Evolutionary conservation across 2,329 filamentous ascomycete species (phyloP), one percentile per base, ranked within the genome.

Genomic region (Elsinoe necatrix): DNA sequence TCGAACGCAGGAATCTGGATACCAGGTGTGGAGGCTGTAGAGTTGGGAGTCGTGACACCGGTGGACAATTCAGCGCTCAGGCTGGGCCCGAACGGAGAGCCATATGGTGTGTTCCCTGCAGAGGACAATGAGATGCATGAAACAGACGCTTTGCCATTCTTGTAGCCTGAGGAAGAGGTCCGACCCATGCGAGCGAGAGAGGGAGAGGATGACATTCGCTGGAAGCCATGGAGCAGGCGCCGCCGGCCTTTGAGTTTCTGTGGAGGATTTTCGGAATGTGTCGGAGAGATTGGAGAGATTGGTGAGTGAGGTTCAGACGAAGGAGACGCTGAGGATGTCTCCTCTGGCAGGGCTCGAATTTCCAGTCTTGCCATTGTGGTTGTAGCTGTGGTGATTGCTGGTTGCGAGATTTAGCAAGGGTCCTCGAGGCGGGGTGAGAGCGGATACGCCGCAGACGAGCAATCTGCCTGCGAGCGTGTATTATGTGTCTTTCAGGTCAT

Each of bases 121-220:
- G 76, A 77, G 37, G 76, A 76, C 58, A 85, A 72, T 25, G 82
- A 84, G 31, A 84, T 79, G 67, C 82, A 85, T 23, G 82, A 85
- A 63, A 84, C 77, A 9, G 82, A 84, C 2, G 77, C 82, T 73
- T 77, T 89, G 60, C 76, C 73, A 55, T 72, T 84, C 8, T 85
- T 82, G 64, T 85, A 86, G 65, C 81, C 84, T 58, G 81, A 79
- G 5, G 88, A 85, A 57, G 83, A 79, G 23, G 82, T 75, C 58
- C 86, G 81, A 57, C 82, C 79, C 55, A 83, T 70, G 58, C 80
- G 80, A 39, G 80, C 76, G 52, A 95, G 73, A 14, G 86, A 87
- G 0, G 87, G 84, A 5, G 85, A 89, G 0, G 89, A 95, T 9
- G 87, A 85, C 66, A 95, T 92, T 58, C 88, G 84, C 60, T 92